Conservation (phyloP, 2,329 filamentous ascomycete genomes). For the Talaromyces sp. region DNA sequence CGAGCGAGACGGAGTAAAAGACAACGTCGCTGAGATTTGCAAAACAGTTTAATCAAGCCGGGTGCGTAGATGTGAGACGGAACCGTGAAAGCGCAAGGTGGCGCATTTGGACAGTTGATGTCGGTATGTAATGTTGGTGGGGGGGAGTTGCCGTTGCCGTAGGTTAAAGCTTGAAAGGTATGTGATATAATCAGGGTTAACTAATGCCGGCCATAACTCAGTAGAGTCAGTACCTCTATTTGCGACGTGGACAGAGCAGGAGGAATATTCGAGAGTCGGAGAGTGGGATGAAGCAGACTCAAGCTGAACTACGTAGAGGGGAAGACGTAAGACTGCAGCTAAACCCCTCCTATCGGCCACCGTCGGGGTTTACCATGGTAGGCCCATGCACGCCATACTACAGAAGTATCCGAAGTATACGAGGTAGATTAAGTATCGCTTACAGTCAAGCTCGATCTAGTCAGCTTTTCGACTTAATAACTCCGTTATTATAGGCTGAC, state of each 20-base stretch:
- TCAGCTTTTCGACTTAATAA: too few species aligned
- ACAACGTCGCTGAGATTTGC: slow-evolving; percentile 18
- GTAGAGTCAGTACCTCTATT: neutral
- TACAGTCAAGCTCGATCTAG: neutral
- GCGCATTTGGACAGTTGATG: slow-evolving; percentile 4
- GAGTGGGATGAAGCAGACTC: too few species aligned
- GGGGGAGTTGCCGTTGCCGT: neutral
- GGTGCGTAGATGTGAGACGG: slow-evolving; percentile 6
- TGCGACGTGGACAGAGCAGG: neutral
- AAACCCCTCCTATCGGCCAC: slow-evolving; percentile 6
- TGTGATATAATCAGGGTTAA: neutral
- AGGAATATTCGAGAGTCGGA: neutral
- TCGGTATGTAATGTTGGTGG: slow-evolving; percentile 6
- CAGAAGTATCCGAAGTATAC: neutral
- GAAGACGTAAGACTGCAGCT: neutral
- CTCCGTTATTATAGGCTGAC: too few species aligned
- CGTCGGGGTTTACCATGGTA: neutral
- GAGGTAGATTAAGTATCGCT: neutral
- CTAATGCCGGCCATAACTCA: neutral
- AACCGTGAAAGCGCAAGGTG: slow-evolving; percentile 6
- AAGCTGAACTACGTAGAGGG: neutral
- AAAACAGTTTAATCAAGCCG: slow-evolving; percentile 17
- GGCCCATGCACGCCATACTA: neutral
- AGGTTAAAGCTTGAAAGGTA: neutral
- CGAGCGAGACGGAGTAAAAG: slow-evolving; percentile 7